These are phyloP conservation scores for Chaetoscypha palmicola DNA, from an alignment of 2,329 filamentous ascomycete species.

Conservation along the genomic window DNA sequence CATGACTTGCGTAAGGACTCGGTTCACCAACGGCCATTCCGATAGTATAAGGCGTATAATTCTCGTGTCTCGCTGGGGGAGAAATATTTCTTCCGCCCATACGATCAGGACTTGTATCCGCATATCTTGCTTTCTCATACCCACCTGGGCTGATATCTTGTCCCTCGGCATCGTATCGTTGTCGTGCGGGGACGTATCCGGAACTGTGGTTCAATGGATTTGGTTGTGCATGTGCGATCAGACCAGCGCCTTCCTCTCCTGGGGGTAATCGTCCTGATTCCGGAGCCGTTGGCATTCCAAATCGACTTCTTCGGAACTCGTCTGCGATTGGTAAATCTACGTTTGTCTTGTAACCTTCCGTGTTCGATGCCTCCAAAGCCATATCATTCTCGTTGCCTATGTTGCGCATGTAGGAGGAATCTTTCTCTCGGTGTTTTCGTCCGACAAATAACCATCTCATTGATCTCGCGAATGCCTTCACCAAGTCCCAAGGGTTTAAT, in stretches of 20 bases:
- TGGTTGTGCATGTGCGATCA: conserved; percentile 29
- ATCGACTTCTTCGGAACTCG: conserved; percentile 27
- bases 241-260: conserved; percentile 25
- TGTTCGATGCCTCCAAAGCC: conserved; percentile 14
- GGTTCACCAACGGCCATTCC: conserved; percentile 22
- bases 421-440: conserved; percentile 50
- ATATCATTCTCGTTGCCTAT: conserved; percentile 19
- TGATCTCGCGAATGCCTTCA: conserved; percentile 58
- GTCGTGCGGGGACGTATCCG: conserved; percentile 24
- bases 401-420: conserved; percentile 39
- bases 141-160: conserved; percentile 21
- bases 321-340: conserved; percentile 26
- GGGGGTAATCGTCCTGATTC: conserved; percentile 1
- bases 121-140: conserved; percentile 4
- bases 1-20: conserved; percentile 21
- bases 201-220: conserved; percentile 20
- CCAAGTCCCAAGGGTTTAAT: conserved; percentile 74
- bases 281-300: conserved; percentile 19
- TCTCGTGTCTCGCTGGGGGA: conserved; percentile 9
- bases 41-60: conserved; percentile 10
- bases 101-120: conserved; percentile 14
- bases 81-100: conserved; percentile 13
- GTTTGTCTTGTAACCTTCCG: conserved; percentile 17
- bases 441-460: conserved; percentile 77
- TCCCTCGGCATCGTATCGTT: conserved; percentile 26